Percentiles rank a stretch among this genome's conserved stretches.
phyloP scores from a whole-genome alignment of 768 basidiomycete genomes.

The Hortiboletus flavorubellus region DNA sequence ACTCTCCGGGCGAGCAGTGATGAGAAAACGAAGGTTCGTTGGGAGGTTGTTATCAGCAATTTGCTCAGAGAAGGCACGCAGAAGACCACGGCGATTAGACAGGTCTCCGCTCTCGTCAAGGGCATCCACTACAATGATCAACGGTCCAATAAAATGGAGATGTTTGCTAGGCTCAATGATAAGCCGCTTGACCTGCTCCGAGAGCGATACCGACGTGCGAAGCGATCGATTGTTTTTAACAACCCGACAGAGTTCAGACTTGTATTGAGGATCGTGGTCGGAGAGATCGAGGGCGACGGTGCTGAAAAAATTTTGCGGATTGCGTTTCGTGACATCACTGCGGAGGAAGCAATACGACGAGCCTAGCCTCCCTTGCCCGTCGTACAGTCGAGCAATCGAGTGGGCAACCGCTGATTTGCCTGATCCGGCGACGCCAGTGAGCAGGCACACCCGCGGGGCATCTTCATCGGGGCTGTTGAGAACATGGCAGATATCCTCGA shows the following conservation, averaged over 20 bases:
- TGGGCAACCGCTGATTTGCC: slow-evolving; percentile 34
- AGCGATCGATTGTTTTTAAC: slow-evolving; percentile 24
- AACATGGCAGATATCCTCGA: slow-evolving; percentile 16
- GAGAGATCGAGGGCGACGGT: slow-evolving; percentile 35
- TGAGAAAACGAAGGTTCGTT: slow-evolving; percentile 21
- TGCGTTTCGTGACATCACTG: slow-evolving; percentile 12
- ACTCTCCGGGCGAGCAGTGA: slow-evolving; percentile 28
- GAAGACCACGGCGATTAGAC: slow-evolving; percentile 16
- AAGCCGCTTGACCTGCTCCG: slow-evolving; percentile 28
- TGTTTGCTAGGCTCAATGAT: slow-evolving; percentile 25
- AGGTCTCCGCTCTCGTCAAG: slow-evolving; percentile 29
- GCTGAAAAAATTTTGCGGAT: slow-evolving; percentile 28
- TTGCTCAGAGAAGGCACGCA: slow-evolving; percentile 16
- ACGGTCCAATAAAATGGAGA: slow-evolving; percentile 27
- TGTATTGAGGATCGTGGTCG: slow-evolving; percentile 29
- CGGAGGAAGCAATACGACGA: slow-evolving; percentile 32
- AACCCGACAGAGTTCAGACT: slow-evolving; percentile 9
- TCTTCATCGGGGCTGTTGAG: slow-evolving; percentile 9
- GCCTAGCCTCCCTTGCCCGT: slow-evolving; percentile 27
- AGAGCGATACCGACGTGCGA: slow-evolving; percentile 13
- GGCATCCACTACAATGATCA: slow-evolving; percentile 36
- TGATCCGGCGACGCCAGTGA: slow-evolving; percentile 27
- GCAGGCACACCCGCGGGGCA: slow-evolving; percentile 24
- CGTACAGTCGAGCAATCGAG: slow-evolving; percentile 26
- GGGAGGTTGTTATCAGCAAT: slow-evolving; percentile 16